Evolutionary conservation across 2,329 filamentous ascomycete genomes (phyloP).

Genomic region (Cladorrhinum sp.): DNA sequence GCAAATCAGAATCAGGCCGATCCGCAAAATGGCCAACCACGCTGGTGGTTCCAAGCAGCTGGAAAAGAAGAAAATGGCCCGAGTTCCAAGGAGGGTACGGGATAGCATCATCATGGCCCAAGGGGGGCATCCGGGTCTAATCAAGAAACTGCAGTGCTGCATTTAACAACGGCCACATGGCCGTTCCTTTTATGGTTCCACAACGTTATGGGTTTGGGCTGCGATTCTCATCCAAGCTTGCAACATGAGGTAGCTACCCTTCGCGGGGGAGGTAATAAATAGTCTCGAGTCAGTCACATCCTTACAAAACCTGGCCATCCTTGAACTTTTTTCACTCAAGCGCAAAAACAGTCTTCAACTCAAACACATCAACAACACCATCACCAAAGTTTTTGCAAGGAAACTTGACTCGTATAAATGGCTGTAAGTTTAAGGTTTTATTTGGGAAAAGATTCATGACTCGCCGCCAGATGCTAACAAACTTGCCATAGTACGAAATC

Average conservation of each 20-base stretch:
- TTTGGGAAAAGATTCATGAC: not conserved
- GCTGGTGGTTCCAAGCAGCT: constrained; percentile 15
- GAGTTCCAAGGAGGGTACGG: constrained; percentile 7
- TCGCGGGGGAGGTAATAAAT: constrained; percentile 17
- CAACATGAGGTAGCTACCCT: constrained; percentile 6
- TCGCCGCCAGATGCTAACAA: not conserved
- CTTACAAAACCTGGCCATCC: not conserved
- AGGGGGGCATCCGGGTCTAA: constrained; percentile 20
- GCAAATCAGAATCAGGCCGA: not conserved
- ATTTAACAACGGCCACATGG: constrained; percentile 14
- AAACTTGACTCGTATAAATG: constrained; percentile 1
- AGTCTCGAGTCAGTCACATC: not conserved
- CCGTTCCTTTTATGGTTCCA: constrained; percentile 13
- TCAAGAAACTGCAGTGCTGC: constrained; percentile 7
- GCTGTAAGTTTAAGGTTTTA: constrained; percentile 6
- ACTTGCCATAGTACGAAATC: constrained; percentile 14
- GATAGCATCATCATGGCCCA: constrained; percentile 12
- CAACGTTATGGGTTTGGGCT: constrained; percentile 14
- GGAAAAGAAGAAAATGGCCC: not conserved
- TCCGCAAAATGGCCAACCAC: constrained; percentile 12
- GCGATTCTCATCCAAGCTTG: constrained; percentile 1
- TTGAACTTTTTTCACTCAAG: too few species aligned
- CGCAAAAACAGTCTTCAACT: not conserved
- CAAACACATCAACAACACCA: not conserved
- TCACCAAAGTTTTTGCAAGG: not conserved